Base-by-base conservation (phyloP, 495 filamentous ascomycete species). In the Penicillium angulare region DNA sequence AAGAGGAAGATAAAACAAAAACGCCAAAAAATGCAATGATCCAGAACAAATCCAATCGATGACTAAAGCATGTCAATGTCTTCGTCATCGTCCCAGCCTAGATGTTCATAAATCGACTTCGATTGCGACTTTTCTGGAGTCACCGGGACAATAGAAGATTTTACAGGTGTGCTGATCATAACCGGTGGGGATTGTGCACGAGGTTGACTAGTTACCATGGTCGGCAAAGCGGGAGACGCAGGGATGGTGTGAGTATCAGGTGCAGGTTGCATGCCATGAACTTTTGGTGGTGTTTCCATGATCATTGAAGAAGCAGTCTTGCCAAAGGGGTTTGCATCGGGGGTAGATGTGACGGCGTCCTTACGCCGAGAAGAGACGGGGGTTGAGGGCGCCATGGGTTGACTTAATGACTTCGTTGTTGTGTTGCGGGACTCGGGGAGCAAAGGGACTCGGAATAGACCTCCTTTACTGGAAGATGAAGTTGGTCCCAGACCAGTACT, bases 61-160 rank as follows among this genome's bases (percentile, higher is more conserved):
- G n/a, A 4, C 5, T 18, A 17, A 69, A 63, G 59, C 79, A 84
- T 50, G 5, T 65, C 62, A 56, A 65, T 60, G 21, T 82, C 75
- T 53, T 86, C 80, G 53, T 86, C 80, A 59, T 87, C 84, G 56
- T 92, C 86, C 90, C 90, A 89, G 39, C 90, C 86, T 41, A 93
- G 63, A 29, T 73, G 71, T 64, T 86, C 81, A 61, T 87, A 95
- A 39, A 96, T 87, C 15, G 59, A 60, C 33, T 56, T 86, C 13
- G 57, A 47, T 41, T 65, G 56, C 12, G 62, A 73, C 67, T 67
- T 77, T 63, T 73, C 68, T 7, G 72, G 72, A 1, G 71, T 74
- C 34, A 66, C 62, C 6, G 68, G 68, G 26, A 73, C 54, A 43
- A 52, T 47, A 31, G 52, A 27, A 31, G 49, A 60, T 46, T 64